These are phyloP conservation scores for Perilla frutescens DNA, from an alignment of 257 asterid species.

Conservation along the genomic window DNA sequence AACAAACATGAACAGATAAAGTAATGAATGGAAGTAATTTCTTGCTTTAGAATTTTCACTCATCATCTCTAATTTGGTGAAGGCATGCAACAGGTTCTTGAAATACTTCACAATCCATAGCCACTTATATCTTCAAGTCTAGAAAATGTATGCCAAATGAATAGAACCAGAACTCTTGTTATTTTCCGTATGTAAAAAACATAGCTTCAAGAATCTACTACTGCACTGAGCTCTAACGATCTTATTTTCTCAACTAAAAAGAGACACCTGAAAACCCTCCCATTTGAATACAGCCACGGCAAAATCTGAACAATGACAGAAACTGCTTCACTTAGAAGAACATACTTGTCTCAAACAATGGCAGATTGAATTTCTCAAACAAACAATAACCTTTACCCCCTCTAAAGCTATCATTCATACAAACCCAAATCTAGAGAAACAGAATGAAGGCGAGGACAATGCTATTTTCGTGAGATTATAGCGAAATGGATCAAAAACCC, in stretches of 20 bases:
- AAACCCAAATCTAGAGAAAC: neutral
- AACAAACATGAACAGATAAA: too few relatives aligned
- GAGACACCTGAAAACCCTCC: neutral
- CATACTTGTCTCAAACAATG: neutral
- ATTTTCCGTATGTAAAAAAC: neutral
- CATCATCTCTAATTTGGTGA: too few relatives aligned
- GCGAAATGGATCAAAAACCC: neutral
- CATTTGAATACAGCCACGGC: neutral
- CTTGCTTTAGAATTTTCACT: too few relatives aligned
- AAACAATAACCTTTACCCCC: neutral
- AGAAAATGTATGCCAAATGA: neutral
- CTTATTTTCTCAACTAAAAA: neutral
- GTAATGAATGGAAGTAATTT: too few relatives aligned
- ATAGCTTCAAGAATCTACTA: constrained; percentile 15
- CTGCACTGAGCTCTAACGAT: neutral
- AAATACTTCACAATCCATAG: neutral
- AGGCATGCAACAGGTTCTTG: too few relatives aligned
- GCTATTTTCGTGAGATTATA: neutral
- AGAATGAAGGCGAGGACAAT: neutral
- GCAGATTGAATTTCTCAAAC: neutral
- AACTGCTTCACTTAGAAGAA: neutral
- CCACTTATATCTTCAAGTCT: neutral
- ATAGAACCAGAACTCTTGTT: neutral
- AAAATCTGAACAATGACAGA: constrained; percentile 18
- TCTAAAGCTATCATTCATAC: neutral